Base-by-base conservation (phyloP, 116 monocot genomes). In the Iris pallida region DNA sequence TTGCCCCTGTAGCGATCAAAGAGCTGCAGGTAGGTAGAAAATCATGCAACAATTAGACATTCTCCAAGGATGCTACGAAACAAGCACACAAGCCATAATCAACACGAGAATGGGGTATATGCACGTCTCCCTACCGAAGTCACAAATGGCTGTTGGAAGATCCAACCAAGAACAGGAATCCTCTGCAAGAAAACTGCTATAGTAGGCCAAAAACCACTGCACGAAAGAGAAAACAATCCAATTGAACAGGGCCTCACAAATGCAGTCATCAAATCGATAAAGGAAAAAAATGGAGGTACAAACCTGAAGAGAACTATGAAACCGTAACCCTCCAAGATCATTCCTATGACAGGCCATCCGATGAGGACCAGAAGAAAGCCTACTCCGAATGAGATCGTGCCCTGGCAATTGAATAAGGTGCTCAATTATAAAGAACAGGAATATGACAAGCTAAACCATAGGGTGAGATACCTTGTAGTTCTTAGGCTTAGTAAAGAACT, bases 201-300 rank as follows among this genome's bases (percentile, higher is more conserved):
- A 0, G 95, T 95, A 63, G 95, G 90, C 95, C 95, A 95, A 52
- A 95, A 95, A 14, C 95, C 90, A 76, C 90, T 95, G 95, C 75
- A 13, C 45, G 49, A n/a, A 41, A 18, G 48, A 47, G 53, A 55
- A 57, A 18, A n/a, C 57, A 17, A 57, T 4, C 9, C 30, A 30
- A 30, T 55, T 55, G 16, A 74, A 52, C 12, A 10, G 8, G 51
- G 14, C 2, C 5, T 30, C 30, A 30, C 30, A 30, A 1, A 30
- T 30, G 30, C 30, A 30, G 30, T 30, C 30, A 30, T 30, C 8
- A 56, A 14, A 15, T 56, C 51, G 52, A 57, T 11, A 68, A 42
- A 57, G 15, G 15, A 64, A 11, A 3, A 42, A 41, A 43, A 7
- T 0, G 43, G 16, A 46, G 65, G 13, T 20, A 51, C 56, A 30